Percentiles rank a stretch among this genome's conserved stretches.
phyloP scores from a whole-genome alignment of 805 yeast species.

The Brettanomyces naardenensis region DNA sequence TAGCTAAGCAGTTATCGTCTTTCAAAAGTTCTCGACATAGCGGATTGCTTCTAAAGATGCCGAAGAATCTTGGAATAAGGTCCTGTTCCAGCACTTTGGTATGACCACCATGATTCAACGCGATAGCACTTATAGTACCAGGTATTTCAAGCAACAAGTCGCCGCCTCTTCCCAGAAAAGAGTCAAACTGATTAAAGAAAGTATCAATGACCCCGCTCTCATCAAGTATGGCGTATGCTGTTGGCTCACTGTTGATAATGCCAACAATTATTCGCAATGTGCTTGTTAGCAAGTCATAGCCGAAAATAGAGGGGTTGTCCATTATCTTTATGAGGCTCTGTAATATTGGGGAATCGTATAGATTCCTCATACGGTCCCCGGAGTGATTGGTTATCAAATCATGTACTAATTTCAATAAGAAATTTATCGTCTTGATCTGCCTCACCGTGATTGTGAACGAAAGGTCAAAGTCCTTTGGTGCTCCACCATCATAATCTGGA shows the following conservation, averaged over 20 bases:
- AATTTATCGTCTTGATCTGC: conserved; percentile 52
- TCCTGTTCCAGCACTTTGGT: conserved; percentile 38
- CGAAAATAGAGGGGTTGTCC: conserved; percentile 51
- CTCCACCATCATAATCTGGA: conserved; percentile 47
- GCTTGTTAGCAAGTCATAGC: conserved; percentile 52
- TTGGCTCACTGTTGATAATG: conserved; percentile 85
- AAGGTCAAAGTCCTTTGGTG: conserved; percentile 43
- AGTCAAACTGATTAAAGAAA: conserved; percentile 49
- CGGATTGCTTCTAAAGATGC: conserved; percentile 38
- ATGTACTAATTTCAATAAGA: conserved; percentile 54
- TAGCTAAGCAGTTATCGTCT: conserved; percentile 42
- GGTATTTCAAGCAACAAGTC: conserved; percentile 57
- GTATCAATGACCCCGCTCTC: conserved; percentile 71
- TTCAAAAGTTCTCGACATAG: conserved; percentile 47
- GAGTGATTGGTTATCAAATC: conserved; percentile 63
- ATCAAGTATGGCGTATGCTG: conserved; percentile 70
- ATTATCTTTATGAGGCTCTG: conserved; percentile 52
- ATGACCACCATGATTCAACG: conserved; percentile 69
- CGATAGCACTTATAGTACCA: conserved; percentile 74
- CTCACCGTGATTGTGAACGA: conserved; percentile 47
- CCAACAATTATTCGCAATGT: conserved; percentile 57
- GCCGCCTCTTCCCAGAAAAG: conserved; percentile 47
- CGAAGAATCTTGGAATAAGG: conserved; percentile 37
- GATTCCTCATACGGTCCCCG: conserved; percentile 76
- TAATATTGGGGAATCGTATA: conserved; percentile 80